Evolutionary conservation across 345 rosid genomes (phyloP), one percentile per base, ranked within the genome.

Genomic region (Mallotus nudiflorus): DNA sequence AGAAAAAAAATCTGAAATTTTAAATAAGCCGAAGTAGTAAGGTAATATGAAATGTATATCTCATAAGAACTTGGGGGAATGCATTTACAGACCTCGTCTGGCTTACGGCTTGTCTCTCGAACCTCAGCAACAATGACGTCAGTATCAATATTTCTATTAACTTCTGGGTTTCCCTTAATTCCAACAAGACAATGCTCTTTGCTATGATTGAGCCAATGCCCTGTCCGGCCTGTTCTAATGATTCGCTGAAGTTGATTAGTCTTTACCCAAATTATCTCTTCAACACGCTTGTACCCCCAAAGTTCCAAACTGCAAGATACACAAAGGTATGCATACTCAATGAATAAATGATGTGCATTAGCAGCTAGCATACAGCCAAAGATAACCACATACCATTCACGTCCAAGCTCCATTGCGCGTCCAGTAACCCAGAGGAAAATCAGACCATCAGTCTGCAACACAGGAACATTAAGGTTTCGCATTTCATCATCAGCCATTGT

Each of bases 401-500:
- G 98, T 67, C 99, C 99, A 75, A 95, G 98, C 87, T 92, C 99
- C 99, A 95, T 95, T 24, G 99, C 98, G 71, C 98, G 97, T 48
- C 99, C 99, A 64, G 99, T 95, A 62, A 95, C 99, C 99, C 99
- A 95, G 29, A 95, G 96, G 74, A 95, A 95, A 65, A 92, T 95
- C 61, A 95, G 83, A 71, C 99, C 99, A 67, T 95, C 99, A 61
- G 99, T 95, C 78, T 95, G 99, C 81, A 92, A 73, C n/a, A 91
- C 93, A 35, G 99, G 99, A 64, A 95, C 99, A 84, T 95, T 95
- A 64, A 95, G 96, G 73, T 83, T 89, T 18, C 98, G 96, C 99
- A 95, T 95, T 78, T 95, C 99, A 60, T 95, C 99, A 82, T 95
- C 99, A 63, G 96, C 91, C 99, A 92, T 95, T 28, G 99, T 95